A percentile compares a stretch with the other conserved stretches of the same genome.
These are phyloP conservation scores for Euptelea pleiosperma DNA, from an alignment of 164 flowering plant species.

Conservation along the genomic window DNA sequence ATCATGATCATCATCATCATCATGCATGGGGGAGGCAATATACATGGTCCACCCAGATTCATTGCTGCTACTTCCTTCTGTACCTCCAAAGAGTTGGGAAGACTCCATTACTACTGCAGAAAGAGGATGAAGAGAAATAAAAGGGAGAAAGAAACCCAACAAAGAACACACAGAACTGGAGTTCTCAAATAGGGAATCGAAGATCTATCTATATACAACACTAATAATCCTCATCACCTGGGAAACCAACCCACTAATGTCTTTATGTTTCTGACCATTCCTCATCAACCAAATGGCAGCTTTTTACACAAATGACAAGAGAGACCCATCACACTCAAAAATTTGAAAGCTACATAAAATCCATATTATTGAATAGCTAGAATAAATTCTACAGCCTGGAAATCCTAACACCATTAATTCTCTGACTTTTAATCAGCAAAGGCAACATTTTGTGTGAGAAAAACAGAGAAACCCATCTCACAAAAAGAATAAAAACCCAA, in stretches of 20 bases:
- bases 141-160: slow-evolving; percentile 1
- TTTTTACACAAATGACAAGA: slow-evolving; percentile 15
- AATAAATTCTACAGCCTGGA: slow-evolving; percentile 34
- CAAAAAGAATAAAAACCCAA: slow-evolving; percentile 15
- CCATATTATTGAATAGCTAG: slow-evolving; percentile 30
- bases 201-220: not conserved
- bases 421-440: slow-evolving; percentile 18
- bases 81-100: slow-evolving; percentile 30
- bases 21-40: slow-evolving; percentile 53
- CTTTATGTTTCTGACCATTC: slow-evolving; percentile 21
- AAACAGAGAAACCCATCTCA: slow-evolving; percentile 11
- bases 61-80: slow-evolving; percentile 45
- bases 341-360: slow-evolving; percentile 11
- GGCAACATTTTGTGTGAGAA: slow-evolving; percentile 12
- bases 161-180: slow-evolving; percentile 20
- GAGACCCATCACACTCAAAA: slow-evolving; percentile 12
- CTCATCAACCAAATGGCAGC: slow-evolving; percentile 17
- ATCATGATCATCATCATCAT: slow-evolving; percentile 27
- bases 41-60: slow-evolving; percentile 96
- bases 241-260: slow-evolving; percentile 12
- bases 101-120: slow-evolving; percentile 36
- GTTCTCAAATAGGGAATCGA: slow-evolving; percentile 13
- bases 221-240: not conserved
- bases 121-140: slow-evolving; percentile 6
- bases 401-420: slow-evolving; percentile 27